Evolutionary conservation across 2,329 filamentous ascomycete genomes (phyloP).

Genomic region (Alternaria longipes): DNA sequence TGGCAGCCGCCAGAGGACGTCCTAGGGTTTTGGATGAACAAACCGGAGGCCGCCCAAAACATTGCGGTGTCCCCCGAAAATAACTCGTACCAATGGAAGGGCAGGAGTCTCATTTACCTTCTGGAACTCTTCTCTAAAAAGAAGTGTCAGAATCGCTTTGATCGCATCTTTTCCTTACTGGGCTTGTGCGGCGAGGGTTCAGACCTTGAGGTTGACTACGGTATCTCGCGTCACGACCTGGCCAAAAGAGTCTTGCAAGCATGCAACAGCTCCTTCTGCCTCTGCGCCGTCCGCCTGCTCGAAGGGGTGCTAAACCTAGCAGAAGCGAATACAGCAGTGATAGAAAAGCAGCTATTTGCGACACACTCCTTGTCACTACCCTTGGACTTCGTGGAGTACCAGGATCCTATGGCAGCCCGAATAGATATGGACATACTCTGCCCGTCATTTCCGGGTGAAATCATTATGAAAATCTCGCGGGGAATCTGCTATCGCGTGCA

Average conservation of each 20-base stretch:
- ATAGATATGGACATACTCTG: too few relatives aligned
- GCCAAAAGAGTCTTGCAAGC: not conserved
- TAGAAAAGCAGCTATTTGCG: not conserved
- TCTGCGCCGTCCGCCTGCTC: fast-evolving
- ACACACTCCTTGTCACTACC: not conserved
- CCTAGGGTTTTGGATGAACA: too few relatives aligned
- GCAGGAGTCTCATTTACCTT: not conserved
- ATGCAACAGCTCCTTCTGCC: not conserved
- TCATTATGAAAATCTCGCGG: too few relatives aligned
- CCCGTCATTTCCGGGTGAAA: too few relatives aligned
- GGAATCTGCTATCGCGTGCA: too few relatives aligned
- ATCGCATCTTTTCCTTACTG: not conserved
- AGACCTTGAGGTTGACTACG: not conserved
- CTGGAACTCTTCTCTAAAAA: not conserved
- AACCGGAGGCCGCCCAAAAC: too few relatives aligned
- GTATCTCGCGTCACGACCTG: not conserved
- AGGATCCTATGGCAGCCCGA: too few relatives aligned
- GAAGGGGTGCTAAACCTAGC: not conserved
- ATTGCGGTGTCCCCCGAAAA: too few relatives aligned
- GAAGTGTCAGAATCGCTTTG: not conserved
- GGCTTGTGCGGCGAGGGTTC: not conserved
- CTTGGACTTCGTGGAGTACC: too few relatives aligned
- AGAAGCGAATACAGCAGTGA: not conserved
- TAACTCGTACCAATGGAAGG: not conserved
- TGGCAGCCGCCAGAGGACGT: too few relatives aligned